These are phyloP conservation scores for Achaetomium macrosporum DNA, from an alignment of 2,329 filamentous ascomycete species.

Conservation along the genomic window DNA sequence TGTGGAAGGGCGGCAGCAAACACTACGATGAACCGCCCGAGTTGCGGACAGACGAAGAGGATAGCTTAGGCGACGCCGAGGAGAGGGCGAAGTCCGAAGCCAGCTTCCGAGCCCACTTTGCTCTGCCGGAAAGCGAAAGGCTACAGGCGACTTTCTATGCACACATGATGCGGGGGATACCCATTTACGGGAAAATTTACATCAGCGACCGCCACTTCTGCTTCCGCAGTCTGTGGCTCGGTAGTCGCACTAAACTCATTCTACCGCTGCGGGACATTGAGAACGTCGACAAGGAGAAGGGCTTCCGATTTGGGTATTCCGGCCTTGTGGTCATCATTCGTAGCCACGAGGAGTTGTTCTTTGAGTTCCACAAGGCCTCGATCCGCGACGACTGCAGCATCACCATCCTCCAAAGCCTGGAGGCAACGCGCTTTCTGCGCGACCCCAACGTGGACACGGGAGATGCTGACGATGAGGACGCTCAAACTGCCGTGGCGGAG, in stretches of 20 bases:
- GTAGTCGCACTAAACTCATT: constrained; percentile 87
- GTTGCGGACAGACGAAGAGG: constrained; percentile 49
- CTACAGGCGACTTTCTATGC: constrained; percentile 87
- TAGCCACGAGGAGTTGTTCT: constrained; percentile 93
- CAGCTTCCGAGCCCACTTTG: constrained; percentile 85
- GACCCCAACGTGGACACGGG: constrained; percentile 63
- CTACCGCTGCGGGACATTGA: constrained; percentile 87
- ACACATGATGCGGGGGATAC: constrained; percentile 82
- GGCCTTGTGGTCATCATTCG: constrained; percentile 89
- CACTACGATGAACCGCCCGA: constrained; percentile 68
- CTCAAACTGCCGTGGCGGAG: constrained; percentile 71
- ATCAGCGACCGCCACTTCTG: constrained; percentile 83
- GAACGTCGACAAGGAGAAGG: constrained; percentile 90
- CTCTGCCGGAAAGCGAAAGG: constrained; percentile 74
- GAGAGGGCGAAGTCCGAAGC: constrained; percentile 64
- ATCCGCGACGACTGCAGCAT: constrained; percentile 84
- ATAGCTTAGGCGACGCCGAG: constrained; percentile 48
- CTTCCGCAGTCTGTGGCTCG: constrained; percentile 84
- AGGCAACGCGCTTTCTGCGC: constrained; percentile 63
- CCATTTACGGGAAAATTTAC: constrained; percentile 94
- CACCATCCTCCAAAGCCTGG: constrained; percentile 70
- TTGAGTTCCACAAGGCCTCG: constrained; percentile 77
- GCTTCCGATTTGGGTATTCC: constrained; percentile 85
- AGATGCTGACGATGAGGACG: constrained; percentile 59
- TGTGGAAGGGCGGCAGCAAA: constrained; percentile 87